Evolutionary conservation across 2,329 filamentous ascomycete species (phyloP).

Genomic region (Ascochyta viciae-villosae): DNA sequence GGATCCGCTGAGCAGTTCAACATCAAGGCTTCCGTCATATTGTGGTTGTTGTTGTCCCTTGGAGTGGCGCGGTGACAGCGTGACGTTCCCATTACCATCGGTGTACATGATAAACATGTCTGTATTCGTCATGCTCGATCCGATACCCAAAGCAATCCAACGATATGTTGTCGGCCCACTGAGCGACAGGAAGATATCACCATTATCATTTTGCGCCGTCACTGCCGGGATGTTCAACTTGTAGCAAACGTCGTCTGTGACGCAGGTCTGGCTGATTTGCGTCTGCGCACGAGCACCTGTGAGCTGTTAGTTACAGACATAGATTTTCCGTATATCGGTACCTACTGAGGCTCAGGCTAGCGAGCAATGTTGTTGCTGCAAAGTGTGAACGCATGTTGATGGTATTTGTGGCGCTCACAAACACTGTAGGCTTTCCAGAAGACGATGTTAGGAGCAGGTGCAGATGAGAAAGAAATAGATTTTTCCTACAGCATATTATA

Average conservation of each 20-base stretch:
- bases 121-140: conserved; percentile 61
- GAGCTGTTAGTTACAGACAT: not conserved
- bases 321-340: not conserved
- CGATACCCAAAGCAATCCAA: conserved; percentile 68
- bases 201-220: conserved; percentile 57
- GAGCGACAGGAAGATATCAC: conserved; percentile 66
- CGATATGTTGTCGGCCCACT: conserved; percentile 59
- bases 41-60: conserved; percentile 58
- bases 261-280: conserved; percentile 18
- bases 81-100: conserved; percentile 61
- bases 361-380: not conserved
- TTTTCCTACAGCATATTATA: not conserved
- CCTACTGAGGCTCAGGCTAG: conserved; percentile 6
- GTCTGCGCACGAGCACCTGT: conserved; percentile 11
- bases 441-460: not conserved
- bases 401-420: not conserved
- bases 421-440: not conserved
- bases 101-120: conserved; percentile 71
- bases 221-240: conserved; percentile 62
- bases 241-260: conserved; percentile 56
- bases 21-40: conserved; percentile 51
- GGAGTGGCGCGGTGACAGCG: conserved; percentile 64
- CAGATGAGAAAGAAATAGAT: not conserved
- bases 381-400: conserved; percentile 2
- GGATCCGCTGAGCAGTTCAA: conserved; percentile 66